These are phyloP conservation scores for Bryoerythrophyllum caledonicum DNA, from an alignment of 225 moss, liverwort and hornwort genomes.

Conservation along the genomic window DNA sequence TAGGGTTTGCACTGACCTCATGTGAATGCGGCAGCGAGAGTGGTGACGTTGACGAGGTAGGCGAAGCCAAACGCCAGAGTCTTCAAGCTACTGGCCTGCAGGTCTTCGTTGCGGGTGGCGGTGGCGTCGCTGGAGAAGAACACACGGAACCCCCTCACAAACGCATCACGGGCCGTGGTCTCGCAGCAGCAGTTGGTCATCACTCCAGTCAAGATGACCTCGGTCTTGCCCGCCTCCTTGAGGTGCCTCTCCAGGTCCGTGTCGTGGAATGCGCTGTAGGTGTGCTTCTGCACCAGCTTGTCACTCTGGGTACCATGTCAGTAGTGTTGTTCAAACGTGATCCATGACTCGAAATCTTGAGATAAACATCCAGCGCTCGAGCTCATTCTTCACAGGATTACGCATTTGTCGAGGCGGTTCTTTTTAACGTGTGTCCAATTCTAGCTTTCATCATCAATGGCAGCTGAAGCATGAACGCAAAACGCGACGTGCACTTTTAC, in stretches of 20 bases:
- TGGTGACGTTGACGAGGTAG: slow-evolving; percentile 46
- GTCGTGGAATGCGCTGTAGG: slow-evolving; percentile 49
- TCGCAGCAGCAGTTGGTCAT: slow-evolving; percentile 64
- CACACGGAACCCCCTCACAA: slow-evolving; percentile 48
- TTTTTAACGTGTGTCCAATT: neutral
- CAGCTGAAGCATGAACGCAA: neutral
- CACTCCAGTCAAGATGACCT: slow-evolving; percentile 51
- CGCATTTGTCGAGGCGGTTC: neutral
- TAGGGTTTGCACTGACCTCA: neutral
- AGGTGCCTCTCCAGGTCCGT: slow-evolving; percentile 47
- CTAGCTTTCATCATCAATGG: neutral
- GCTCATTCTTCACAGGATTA: neutral
- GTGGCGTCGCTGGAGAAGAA: slow-evolving; percentile 56
- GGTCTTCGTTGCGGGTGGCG: slow-evolving; percentile 39
- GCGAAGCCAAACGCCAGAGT: slow-evolving; percentile 55
- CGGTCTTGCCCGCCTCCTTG: slow-evolving; percentile 38
- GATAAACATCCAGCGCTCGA: neutral
- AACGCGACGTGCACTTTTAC: too few relatives aligned
- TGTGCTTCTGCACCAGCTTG: slow-evolving; percentile 49
- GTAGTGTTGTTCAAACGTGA: neutral
- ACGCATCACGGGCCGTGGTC: slow-evolving; percentile 55
- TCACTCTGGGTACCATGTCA: slow-evolving; percentile 13
- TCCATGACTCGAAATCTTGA: neutral
- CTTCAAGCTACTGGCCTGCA: slow-evolving; percentile 48
- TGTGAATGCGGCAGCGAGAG: slow-evolving; percentile 21